These are phyloP conservation scores for Coemansia sp. DNA, from an alignment of 192 early-diverging fungal genomes.

Conservation along the genomic window DNA sequence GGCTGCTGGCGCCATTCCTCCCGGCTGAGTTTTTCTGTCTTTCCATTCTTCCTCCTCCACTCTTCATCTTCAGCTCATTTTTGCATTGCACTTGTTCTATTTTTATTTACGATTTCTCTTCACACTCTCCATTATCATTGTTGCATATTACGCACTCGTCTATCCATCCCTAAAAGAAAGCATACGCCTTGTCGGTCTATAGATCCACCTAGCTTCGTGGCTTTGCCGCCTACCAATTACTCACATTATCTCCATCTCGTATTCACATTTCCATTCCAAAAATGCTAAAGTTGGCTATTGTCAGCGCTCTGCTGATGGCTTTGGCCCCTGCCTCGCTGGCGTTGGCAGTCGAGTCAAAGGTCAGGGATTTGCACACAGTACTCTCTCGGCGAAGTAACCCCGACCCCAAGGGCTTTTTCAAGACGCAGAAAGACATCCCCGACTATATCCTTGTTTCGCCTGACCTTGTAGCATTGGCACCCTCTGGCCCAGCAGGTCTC, in stretches of 20 bases:
- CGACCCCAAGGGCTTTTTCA: constrained; percentile 6
- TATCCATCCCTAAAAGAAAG: background rate
- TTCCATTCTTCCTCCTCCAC: background rate
- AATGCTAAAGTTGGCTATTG: constrained; percentile 1
- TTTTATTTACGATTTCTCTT: background rate
- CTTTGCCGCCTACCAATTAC: background rate
- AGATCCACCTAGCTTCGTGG: background rate
- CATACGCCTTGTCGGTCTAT: too few relatives aligned
- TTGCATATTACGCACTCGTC: background rate
- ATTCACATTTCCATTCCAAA: background rate
- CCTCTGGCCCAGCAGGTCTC: constrained; percentile 20
- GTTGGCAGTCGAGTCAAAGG: background rate
- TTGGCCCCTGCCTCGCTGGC: background rate
- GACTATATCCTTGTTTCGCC: constrained; percentile 47
- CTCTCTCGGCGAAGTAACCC: background rate
- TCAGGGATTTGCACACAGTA: background rate
- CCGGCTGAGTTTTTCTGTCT: background rate
- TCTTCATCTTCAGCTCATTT: background rate
- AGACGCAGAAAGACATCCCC: constrained; percentile 10
- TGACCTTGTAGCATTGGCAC: constrained; percentile 39
- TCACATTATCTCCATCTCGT: background rate
- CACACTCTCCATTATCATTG: background rate
- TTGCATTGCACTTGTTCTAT: background rate
- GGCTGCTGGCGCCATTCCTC: background rate
- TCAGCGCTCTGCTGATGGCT: background rate